Evolutionary conservation across 139 green algal species (phyloP), one percentile per base, ranked within the genome.

Genomic region (Mesotaenium endlicherianum): DNA sequence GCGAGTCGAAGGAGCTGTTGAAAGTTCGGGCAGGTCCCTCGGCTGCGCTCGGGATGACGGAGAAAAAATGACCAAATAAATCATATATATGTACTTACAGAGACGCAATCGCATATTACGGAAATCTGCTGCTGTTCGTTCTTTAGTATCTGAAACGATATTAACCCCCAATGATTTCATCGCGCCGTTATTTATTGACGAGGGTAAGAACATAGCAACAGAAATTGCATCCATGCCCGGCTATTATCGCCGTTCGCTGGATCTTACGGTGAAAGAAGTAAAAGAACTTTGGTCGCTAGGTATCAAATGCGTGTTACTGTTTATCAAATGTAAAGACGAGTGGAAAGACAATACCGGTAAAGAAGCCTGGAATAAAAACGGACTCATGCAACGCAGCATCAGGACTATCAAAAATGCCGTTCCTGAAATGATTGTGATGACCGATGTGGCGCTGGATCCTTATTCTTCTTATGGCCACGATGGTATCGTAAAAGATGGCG

Each of bases 391-490:
- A 14, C 47, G 47, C 47, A 14, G 8, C 47, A 57, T 14, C 47
- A 8, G 47, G 8, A 14, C 47, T n/a, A 57, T 57, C 14, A 14
- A 8, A 14, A 8, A 14, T 26, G 14, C 47, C 8, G 8, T 57
- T 57, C 47, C 47, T 14, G 47, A 14, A 57, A 14, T 57, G 8
- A 14, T 8, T 8, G 47, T 57, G 47, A 57, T 57, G 8, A 99
- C 96, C 2, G 96, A 99, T 77, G 94, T 99, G 1, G 96, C 96
- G 0, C 91, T 99, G 42, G 96, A 99, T 92, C 96, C 96, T 8
- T 99, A 98, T 94, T 96, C 94, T 90, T 91, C 70, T 26, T 93
- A 98, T 79, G 96, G 96, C 60, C 96, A 99, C 85, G 96, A 99
- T 78, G 96, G 96, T 88, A 98, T 99, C 55, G 95, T 99, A 31